Evolutionary conservation across 163 green algal species (phyloP).

Genomic region (Picocystis sp.): DNA sequence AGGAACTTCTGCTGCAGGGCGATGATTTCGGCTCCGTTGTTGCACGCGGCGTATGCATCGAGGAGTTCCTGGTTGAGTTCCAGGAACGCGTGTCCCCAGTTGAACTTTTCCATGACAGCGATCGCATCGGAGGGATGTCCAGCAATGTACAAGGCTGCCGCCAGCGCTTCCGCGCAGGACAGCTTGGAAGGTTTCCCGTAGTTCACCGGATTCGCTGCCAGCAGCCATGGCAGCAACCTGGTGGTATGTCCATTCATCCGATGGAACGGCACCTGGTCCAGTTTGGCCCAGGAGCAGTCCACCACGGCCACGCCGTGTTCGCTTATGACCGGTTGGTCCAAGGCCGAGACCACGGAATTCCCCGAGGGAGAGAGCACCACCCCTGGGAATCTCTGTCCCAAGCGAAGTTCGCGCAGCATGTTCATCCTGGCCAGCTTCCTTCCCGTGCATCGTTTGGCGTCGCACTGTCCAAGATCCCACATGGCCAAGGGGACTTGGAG

Average conservation of each 20-base stretch:
- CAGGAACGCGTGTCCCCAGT: slow-evolving; percentile 94
- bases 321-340: slow-evolving; percentile 56
- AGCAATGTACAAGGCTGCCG: slow-evolving; percentile 73
- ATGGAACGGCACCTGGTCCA: slow-evolving; percentile 80
- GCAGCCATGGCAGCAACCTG: slow-evolving; percentile 77
- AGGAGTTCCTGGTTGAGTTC: slow-evolving; percentile 79
- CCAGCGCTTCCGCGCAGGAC: slow-evolving; percentile 89
- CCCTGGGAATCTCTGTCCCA: slow-evolving; percentile 22
- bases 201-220: slow-evolving; percentile 96
- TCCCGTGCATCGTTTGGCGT: slow-evolving; percentile 58
- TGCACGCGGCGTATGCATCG: slow-evolving; percentile 59
- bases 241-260: slow-evolving; percentile 52
- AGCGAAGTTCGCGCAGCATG: slow-evolving; percentile 18
- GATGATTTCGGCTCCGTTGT: slow-evolving; percentile 60
- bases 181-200: slow-evolving; percentile 88
- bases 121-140: slow-evolving; percentile 33
- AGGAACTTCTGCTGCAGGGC: slow-evolving; percentile 35
- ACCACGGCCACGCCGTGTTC: slow-evolving; percentile 78
- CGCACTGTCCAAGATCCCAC: slow-evolving; percentile 94
- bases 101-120: slow-evolving; percentile 72
- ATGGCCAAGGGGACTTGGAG: slow-evolving; percentile 38
- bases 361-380: slow-evolving; percentile 12
- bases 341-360: slow-evolving; percentile 36
- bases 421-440: slow-evolving; percentile 21
- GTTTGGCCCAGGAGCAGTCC: slow-evolving; percentile 85